These are phyloP conservation scores for Triticum turgidum DNA, from an alignment of 176 grass and related monocot genomes.

Conservation along the genomic window DNA sequence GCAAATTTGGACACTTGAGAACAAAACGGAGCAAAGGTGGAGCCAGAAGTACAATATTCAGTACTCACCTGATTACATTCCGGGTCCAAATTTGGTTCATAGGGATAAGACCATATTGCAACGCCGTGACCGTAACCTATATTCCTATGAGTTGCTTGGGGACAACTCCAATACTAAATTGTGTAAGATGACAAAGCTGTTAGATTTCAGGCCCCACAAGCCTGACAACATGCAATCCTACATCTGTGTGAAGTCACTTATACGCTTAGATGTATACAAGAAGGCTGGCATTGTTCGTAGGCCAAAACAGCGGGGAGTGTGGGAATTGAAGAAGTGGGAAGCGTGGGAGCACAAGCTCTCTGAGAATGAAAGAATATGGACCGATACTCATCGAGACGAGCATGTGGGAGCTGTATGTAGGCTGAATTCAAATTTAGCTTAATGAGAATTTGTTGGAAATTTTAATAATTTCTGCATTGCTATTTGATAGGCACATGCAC, in stretches of 20 bases:
- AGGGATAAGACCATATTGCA: slow-evolving; percentile 17
- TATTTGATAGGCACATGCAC: neutral
- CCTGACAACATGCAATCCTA: neutral
- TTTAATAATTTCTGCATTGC: neutral
- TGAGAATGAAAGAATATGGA: neutral
- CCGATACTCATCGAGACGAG: neutral
- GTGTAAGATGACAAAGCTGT: neutral
- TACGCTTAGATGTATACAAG: slow-evolving; percentile 26
- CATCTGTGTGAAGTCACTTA: slow-evolving; percentile 2
- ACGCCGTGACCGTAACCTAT: neutral
- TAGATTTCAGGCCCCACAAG: neutral
- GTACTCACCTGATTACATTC: neutral
- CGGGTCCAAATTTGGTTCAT: neutral
- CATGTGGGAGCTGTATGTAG: neutral
- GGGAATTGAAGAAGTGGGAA: slow-evolving; percentile 29
- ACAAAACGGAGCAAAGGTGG: neutral
- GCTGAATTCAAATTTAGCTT: neutral
- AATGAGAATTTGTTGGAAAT: neutral
- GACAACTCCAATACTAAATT: neutral
- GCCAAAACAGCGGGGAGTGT: neutral
- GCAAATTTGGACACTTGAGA: slow-evolving; percentile 28
- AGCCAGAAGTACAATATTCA: neutral
- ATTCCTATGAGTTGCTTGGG: neutral
- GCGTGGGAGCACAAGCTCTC: neutral
- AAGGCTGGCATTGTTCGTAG: slow-evolving; percentile 13